These are phyloP conservation scores for Phyllosticta citriasiana DNA, from an alignment of 2,329 filamentous ascomycete genomes.

Conservation along the genomic window DNA sequence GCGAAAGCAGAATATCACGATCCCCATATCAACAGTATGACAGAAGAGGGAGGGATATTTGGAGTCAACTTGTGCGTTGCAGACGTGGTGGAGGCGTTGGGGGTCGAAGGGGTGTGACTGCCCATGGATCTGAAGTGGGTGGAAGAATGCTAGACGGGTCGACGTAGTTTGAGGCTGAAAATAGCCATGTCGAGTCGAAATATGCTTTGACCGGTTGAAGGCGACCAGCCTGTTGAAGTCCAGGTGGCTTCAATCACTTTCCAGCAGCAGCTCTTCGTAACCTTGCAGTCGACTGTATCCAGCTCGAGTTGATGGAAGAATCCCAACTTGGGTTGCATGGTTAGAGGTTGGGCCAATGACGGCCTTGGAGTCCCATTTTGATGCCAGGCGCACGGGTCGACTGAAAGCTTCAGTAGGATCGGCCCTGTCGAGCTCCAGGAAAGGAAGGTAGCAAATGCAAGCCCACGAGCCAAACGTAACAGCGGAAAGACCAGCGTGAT, in stretches of 20 bases:
- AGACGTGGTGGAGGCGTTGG: conserved; percentile 18
- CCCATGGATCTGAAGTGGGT: background rate
- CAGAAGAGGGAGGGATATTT: conserved; percentile 4
- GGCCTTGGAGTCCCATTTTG: too few species aligned
- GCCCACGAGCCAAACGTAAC: background rate
- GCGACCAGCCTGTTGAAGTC: background rate
- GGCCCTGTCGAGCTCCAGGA: background rate
- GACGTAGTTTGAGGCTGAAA: background rate
- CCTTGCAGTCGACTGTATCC: background rate
- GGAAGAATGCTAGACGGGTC: background rate
- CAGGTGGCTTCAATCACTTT: background rate
- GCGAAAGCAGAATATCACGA: conserved; percentile 21
- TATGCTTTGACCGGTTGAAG: background rate
- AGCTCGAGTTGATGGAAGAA: background rate
- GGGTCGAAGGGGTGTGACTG: background rate
- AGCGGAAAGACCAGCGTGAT: background rate
- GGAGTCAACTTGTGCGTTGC: conserved; percentile 1
- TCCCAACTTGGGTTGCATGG: background rate
- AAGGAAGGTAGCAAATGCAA: background rate
- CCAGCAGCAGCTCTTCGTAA: background rate
- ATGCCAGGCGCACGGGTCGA: background rate
- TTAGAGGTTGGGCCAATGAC: background rate
- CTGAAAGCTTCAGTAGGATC: background rate
- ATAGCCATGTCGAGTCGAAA: background rate
- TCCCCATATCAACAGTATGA: conserved; percentile 18